phyloP scores from a whole-genome alignment of 805 yeast genomes.

The Myxozyma vanderwaltii region DNA sequence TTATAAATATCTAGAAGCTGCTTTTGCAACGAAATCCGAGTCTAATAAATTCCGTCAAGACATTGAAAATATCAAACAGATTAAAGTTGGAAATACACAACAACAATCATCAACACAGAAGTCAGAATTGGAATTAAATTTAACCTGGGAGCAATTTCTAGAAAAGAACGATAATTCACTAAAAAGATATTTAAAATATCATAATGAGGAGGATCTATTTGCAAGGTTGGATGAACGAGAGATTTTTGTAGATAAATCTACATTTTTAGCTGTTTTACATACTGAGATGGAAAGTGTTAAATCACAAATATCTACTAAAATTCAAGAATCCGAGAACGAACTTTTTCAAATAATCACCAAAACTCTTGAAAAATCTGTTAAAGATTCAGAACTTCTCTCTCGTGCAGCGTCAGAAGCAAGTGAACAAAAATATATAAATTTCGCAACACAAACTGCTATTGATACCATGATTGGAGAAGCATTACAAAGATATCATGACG shows the following conservation, averaged over 20 bases:
- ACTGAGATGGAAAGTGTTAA: slow-evolving; percentile 19
- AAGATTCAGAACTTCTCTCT: not conserved
- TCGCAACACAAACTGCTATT: slow-evolving; percentile 31
- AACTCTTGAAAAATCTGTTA: not conserved
- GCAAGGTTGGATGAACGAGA: slow-evolving; percentile 15
- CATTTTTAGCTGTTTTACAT: slow-evolving; percentile 25
- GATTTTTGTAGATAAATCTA: slow-evolving; percentile 19
- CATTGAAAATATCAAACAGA: not conserved
- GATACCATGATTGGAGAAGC: slow-evolving; percentile 31
- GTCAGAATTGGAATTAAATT: not conserved
- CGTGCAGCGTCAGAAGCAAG: not conserved
- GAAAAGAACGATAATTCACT: slow-evolving; percentile 8
- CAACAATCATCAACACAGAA: too few relatives aligned
- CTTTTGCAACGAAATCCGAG: slow-evolving; percentile 22
- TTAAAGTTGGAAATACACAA: not conserved
- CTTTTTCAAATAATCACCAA: slow-evolving; percentile 1
- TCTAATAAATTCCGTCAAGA: not conserved
- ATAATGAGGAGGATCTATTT: slow-evolving; percentile 11
- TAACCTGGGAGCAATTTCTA: slow-evolving; percentile 22
- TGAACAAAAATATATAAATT: slow-evolving; percentile 5
- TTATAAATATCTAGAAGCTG: slow-evolving; percentile 20
- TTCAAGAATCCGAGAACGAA: slow-evolving; percentile 18
- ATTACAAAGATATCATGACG: slow-evolving; percentile 17
- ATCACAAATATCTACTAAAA: slow-evolving; percentile 6
- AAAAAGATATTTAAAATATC: slow-evolving; percentile 15